These are phyloP conservation scores for Colletotrichum melonis DNA, from an alignment of 2,329 filamentous ascomycete species.

Conservation along the genomic window DNA sequence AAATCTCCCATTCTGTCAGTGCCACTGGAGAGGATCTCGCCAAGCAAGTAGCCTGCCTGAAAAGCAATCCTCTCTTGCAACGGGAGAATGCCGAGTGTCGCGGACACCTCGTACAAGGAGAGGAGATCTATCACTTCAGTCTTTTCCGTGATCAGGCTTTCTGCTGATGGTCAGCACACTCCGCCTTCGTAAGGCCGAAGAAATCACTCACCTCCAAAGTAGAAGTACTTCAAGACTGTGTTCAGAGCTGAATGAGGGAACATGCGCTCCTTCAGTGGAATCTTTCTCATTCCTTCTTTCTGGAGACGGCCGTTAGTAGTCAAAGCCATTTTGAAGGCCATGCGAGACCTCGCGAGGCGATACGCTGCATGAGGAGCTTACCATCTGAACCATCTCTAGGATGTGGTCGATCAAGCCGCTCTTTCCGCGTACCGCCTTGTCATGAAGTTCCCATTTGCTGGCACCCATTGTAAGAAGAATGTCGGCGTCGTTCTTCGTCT, in stretches of 20 bases:
- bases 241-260: not conserved
- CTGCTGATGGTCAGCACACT: no score
- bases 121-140: constrained; percentile 10
- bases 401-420: constrained; percentile 1
- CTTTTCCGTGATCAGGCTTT: not conserved
- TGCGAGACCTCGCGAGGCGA: not conserved
- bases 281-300: not conserved
- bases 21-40: not conserved
- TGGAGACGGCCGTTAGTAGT: not conserved
- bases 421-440: constrained; percentile 2
- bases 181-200: no score
- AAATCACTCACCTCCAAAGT: not conserved
- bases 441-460: constrained; percentile 10
- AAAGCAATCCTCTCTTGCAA: not conserved
- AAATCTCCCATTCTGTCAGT: constrained; percentile 14
- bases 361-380: not conserved
- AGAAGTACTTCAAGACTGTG: constrained; percentile 7
- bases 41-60: not conserved
- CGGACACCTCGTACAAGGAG: not conserved
- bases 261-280: constrained; percentile 3
- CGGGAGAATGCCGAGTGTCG: not conserved
- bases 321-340: not conserved
- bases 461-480: constrained; percentile 1
- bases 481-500: not conserved
- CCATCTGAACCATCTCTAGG: not conserved